Conservation (phyloP, 345 rosid genomes). For the Cochlearia excelsa region DNA sequence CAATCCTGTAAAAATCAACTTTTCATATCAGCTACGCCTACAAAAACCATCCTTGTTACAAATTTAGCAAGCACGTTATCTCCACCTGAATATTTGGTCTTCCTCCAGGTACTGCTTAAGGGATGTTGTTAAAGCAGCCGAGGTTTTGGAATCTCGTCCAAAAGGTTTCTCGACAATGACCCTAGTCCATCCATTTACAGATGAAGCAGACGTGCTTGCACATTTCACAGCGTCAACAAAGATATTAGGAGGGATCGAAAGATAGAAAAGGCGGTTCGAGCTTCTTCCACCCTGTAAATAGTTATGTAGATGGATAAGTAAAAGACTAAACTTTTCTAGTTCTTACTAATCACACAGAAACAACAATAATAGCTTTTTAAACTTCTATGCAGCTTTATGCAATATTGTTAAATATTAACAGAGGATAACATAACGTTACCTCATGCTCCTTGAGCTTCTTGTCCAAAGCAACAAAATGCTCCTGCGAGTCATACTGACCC, state of each 20-base stretch:
- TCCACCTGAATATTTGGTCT: conserved; percentile 95
- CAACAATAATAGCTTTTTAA: no score
- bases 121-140: conserved; percentile 81
- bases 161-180: conserved; percentile 99
- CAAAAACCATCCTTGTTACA: conserved; percentile 9
- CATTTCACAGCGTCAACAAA: conserved; percentile 87
- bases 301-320: conserved; percentile 9
- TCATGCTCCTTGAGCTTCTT: conserved; percentile 82
- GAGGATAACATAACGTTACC: conserved; percentile 47
- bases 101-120: conserved; percentile 78
- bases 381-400: no score
- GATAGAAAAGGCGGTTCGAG: conserved; percentile 86
- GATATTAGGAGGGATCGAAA: conserved; percentile 94
- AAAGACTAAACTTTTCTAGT: no score
- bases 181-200: conserved; percentile 92
- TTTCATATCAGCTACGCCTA: conserved; percentile 3
- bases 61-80: conserved; percentile 3
- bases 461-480: conserved; percentile 74
- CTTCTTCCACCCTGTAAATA: conserved; percentile 62
- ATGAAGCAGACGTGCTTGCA: conserved; percentile 84
- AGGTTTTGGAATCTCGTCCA: conserved; percentile 92
- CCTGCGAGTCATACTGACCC: conserved; percentile 88
- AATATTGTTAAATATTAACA: background rate
- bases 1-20: conserved; percentile 59
- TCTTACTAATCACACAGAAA: no score